Base-by-base conservation (phyloP, 1,139 yeast genomes). In the Kluyveromyces sp. region DNA sequence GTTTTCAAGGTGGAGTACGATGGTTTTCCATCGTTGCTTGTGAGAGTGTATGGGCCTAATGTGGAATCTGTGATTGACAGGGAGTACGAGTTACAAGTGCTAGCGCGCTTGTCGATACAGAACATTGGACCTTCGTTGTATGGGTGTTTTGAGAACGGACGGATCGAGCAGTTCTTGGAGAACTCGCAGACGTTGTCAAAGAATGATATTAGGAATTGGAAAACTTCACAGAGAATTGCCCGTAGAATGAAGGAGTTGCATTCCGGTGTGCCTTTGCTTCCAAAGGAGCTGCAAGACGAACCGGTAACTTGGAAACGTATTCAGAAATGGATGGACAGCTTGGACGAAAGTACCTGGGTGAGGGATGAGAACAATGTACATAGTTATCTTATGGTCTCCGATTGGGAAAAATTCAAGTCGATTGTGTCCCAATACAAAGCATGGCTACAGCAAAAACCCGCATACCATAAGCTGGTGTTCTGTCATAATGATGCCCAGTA, bases 401-500 rank as follows among this genome's bases (percentile, higher is more conserved):
- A 70, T 31, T 79, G 81, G 70, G 60, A 55, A 1, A 57, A 66
- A 15, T 85, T 86, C 57, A 73, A 77, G 53, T 48, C 58, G 6
- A 60, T 71, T 29, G 66, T 86, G 10, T 56, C 59, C 5, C 64
- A 60, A 43, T 90, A 89, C 63, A 72, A 74, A 50, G 61, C 69
- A 6, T 87, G 92, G 90, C 67, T 92, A 29, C 73, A 72, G 41
- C 70, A 75, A 48, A 81, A 83, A 57, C 73, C 73, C 33, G 68
- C 66, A 8, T 58, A 57, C 34, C 70, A 68, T 25, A 66, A 62
- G 5, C 66, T 84, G 53, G 88, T 78, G 34, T 92, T 92, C 61
- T 88, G 97, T 57, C 97, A 90, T 65, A 90, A 90, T 61, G 97
- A 90, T 66, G 85, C 98, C 1, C 98, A 92, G 65, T 92, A 92